phyloP scores from a whole-genome alignment of 2,329 filamentous ascomycete species.

The Monosporascus sp. region DNA sequence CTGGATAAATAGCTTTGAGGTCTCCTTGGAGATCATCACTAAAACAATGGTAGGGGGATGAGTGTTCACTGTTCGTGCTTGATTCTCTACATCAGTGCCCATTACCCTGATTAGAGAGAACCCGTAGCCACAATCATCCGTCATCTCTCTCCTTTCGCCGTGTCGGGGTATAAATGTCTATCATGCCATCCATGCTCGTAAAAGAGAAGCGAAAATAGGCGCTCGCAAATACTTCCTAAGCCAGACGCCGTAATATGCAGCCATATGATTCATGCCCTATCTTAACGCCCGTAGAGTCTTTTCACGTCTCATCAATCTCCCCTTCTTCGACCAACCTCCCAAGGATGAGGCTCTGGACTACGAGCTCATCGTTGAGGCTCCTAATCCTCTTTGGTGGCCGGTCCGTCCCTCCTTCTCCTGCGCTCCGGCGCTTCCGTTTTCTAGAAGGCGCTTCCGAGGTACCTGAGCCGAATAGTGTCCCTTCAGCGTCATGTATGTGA shows the following conservation, averaged over 20 bases:
- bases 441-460: slow-evolving; percentile 32
- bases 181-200: background rate
- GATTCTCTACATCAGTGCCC: no score
- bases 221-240: background rate
- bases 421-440: slow-evolving; percentile 40
- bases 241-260: background rate
- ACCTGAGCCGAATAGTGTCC: slow-evolving; percentile 38
- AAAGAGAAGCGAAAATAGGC: background rate
- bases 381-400: slow-evolving; percentile 49
- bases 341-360: slow-evolving; percentile 88
- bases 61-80: no score
- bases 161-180: background rate
- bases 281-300: background rate
- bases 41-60: no score
- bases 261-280: background rate
- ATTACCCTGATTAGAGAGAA: background rate
- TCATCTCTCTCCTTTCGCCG: background rate
- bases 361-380: slow-evolving; percentile 77
- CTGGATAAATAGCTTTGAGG: no score
- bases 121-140: background rate
- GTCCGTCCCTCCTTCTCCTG: slow-evolving; percentile 26
- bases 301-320: slow-evolving; percentile 32
- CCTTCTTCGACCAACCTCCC: slow-evolving; percentile 68
- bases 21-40: no score
- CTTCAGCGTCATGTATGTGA: slow-evolving; percentile 46